Base-by-base conservation (phyloP, 495 filamentous ascomycete genomes). In the Endocarpon pusillum region DNA sequence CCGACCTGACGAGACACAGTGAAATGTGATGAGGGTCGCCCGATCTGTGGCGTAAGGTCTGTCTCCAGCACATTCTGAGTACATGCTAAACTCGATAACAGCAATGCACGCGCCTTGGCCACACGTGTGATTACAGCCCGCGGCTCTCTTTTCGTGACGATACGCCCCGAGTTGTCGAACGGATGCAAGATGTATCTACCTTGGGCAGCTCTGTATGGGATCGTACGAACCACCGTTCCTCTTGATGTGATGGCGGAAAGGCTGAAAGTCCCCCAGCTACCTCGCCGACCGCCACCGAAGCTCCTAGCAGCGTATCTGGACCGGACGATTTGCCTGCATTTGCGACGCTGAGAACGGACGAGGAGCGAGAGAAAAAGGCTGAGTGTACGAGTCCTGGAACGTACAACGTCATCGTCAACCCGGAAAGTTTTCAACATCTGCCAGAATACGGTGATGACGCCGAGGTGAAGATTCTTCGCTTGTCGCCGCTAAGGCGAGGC, bases 331-430 rank as follows among this genome's bases (percentile, higher is more conserved):
- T 74, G 3, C 69, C 70, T 10, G 57, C 61, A 2, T 74, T 75
- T 41, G 45, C 61, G 14, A 38, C 47, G 6, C 55, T 75, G 23
- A 71, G 58, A 3, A 73, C 57, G n/a, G 70, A 74, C 39, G 70
- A 74, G 27, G 71, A 73, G 1, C 47, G 71, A 34, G 70, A 75
- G 40, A 59, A 44, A 38, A 75, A 74, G 40, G 71, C 70, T 4
- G 59, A 69, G 36, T 47, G 47, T 3, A 52, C 52, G 23, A 47
- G 47, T 19, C 69, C 71, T 1, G 70, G 70, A 4, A 73, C 67
- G 1, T 75, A 66, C 44, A 55, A 67, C 47, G 65, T 75, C 20
- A 42, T 74, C 15, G 58, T 62, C 26, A 60, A 66, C 20, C 71
- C 64, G 4, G 55, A 58, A 21, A 74, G 67, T 45, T 74, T 75